A percentile compares a stretch with the other conserved stretches of the same genome.
phyloP scores from a whole-genome alignment of 257 asterid species.

The Perilla frutescens region DNA sequence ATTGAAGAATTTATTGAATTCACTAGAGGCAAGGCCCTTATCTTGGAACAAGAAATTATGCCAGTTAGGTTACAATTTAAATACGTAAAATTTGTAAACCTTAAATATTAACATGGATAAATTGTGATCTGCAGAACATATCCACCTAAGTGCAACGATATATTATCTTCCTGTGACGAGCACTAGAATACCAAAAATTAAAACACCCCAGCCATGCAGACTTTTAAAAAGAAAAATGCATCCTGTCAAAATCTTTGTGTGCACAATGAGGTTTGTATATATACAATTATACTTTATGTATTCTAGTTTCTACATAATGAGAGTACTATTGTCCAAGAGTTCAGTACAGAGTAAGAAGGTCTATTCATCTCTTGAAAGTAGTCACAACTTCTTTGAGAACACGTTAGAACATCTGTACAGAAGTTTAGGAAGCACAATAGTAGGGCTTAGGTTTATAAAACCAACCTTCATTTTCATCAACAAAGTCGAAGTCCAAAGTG shows the following conservation, averaged over 20 bases:
- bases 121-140: slow-evolving; percentile 4
- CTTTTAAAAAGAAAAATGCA: slow-evolving; percentile 14
- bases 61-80: neutral
- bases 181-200: neutral
- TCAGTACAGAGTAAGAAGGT: neutral
- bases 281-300: slow-evolving; percentile 7
- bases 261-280: slow-evolving; percentile 2
- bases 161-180: neutral
- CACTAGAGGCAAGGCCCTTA: neutral
- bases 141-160: neutral
- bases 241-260: neutral
- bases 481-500: slow-evolving; percentile 91
- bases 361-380: slow-evolving; percentile 2
- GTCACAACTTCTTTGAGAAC: too few relatives aligned
- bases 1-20: neutral
- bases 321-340: neutral
- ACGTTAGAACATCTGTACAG: neutral
- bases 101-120: neutral
- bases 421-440: slow-evolving; percentile 22
- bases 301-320: neutral
- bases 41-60: neutral
- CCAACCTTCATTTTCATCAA: slow-evolving; percentile 94
- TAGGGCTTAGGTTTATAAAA: slow-evolving; percentile 20
- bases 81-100: neutral
- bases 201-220: neutral